Base-by-base conservation (phyloP, 257 asterid species). In the Orobanche coerulescens region DNA sequence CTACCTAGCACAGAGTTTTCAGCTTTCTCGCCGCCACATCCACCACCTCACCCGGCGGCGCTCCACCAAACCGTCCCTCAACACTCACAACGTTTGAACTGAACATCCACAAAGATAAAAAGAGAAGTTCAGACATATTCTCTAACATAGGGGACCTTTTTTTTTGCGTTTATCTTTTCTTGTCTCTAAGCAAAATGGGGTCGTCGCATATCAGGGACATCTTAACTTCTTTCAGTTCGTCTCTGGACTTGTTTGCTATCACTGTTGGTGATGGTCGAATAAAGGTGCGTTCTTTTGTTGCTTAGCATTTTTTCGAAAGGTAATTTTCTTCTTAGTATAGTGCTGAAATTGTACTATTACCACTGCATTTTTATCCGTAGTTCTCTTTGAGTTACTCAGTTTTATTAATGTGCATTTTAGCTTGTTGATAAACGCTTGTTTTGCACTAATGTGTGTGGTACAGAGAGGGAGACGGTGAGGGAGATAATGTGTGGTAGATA, bases 211-310 rank as follows among this genome's bases (percentile, higher is more conserved):
- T 91, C 28, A 82, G 94, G 52, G 95, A 84, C 54, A 50, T 86
- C 52, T 68, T 88, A 55, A 83, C 85, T 62, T 78, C 90, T 58
- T 91, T 91, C 33, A 88, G 82, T 78, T 95, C 96, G 1, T 50
- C 76, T 36, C 20, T 85, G 63, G 94, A 91, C 78, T 75, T 83
- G 67, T 74, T 91, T 39, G 93, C 94, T 30, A 73, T 88, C 42
- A 76, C 77, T 55, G 28, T 76, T 14, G 96, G 94, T 20, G 98
- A 91, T 71, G 98, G 96, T 53, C 80, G 98, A 58, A 79, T 88
- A 18, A 88, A 88, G 94, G 96, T 84, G 15, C 16, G 48, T 4
- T 54, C 14, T 43, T 55, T 65, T 25, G 16, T 42, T 39, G 15
- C 28, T 33, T 42, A n/a, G 33, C 11, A 1, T 54, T 10, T 24